Evolutionary conservation across 306 rosid species (phyloP), one percentile per base, ranked within the genome.

Genomic region (peach (Prunus persica)): DNA sequence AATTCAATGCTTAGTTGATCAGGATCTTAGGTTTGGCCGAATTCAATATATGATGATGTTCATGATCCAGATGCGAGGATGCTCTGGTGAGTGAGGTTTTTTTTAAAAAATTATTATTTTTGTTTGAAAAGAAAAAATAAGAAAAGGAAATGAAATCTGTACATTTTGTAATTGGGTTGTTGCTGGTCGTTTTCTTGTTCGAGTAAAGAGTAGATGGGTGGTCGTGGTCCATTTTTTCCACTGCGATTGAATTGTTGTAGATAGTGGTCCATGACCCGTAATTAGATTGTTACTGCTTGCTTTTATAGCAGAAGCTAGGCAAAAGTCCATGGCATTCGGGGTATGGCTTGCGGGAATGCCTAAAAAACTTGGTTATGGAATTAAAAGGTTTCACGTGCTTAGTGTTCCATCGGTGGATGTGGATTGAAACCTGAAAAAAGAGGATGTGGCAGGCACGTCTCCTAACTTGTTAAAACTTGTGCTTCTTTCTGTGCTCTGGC

Each of bases 1-100:
- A 78, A 32, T 66, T 76, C 68, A 4, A 74, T 79, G 46, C 50
- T 78, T 55, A 46, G 66, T 46, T 46, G 58, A 19, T 67, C 55
- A 27, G 58, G 22, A 28, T 22, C 20, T n/a, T 58, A 5, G 66
- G 78, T 84, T 28, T 76, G 77, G 50, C 54, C 51, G 57, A 71
- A 58, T 77, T 57, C 71, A 54, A 49, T 61, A 7, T 20, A 60
- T 2, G 65, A 12, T 12, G 65, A 22, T 25, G 7, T 38, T 38
- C 43, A 58, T 58, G 34, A 60, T n/a, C 27, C 61, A 20, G 14
- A 10, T 60, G 38, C 25, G 27, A 56, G 62, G 43, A 38, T 38
- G 43, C 43, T 38, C 43, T 38, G 1, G 43, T 38, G 43, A 38
- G 43, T 38, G 43, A 38, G 9, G 43, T 0, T 6, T 47, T 10